Evolutionary conservation across 495 filamentous ascomycete species (phyloP), one percentile per base, ranked within the genome.

Genomic region (Chaetomium tenue): DNA sequence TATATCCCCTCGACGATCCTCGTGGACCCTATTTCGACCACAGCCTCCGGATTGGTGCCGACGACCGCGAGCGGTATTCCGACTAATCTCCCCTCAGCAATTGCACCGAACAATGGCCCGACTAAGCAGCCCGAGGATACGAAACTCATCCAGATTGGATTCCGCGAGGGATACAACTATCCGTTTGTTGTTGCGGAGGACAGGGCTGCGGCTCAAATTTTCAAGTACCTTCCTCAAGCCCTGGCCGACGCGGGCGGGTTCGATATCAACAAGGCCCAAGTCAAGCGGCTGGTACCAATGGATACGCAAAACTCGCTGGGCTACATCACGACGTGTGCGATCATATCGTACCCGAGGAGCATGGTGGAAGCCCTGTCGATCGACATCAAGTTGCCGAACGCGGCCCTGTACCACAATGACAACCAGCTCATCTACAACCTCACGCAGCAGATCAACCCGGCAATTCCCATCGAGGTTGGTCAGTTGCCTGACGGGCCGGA

Each of bases 321-420:
- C 33, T 98, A 89, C 77, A 85, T 95, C 68, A 92, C 92, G 3
- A 97, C 93, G 2, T 75, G 95, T 47, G 92, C 90, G 30, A 75
- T 88, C 67, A 83, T 86, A 28, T 93, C 84, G 70, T 87, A 96
- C 67, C 93, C 93, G 6, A 73, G 66, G 2, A 81, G 84, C 66
- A 75, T 88, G 73, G 81, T 93, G 52, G 79, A 86, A 46, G 72
- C 83, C 11, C 77, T 98, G 15, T 69, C 77, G 20, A 74, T 86
- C 28, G 83, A 89, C 62, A 81, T 96, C 61, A 84, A 84, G 63
- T 84, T 86, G 59, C 90, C 90, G 23, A 81, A 78, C 51, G 87
- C 90, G 13, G 69, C 77, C 48, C 74, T 98, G n/a, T 97, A 96
- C 78, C 78, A 86, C 64, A 87, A 90, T 74, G 74, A 78, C 2